Conservation (phyloP, 345 rosid genomes). For the Citrus mangshanensis region DNA sequence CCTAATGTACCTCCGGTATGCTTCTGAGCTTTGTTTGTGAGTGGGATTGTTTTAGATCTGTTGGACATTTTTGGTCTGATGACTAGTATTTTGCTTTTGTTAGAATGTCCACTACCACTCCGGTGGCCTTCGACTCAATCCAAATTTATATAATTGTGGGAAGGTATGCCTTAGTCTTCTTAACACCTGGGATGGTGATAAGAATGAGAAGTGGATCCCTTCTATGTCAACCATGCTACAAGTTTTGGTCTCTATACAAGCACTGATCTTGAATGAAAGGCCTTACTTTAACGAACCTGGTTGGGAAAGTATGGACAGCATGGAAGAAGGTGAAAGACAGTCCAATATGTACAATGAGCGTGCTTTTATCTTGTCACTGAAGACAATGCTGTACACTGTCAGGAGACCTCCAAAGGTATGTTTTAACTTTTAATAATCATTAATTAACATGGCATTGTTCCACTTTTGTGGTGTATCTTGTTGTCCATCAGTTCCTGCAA, state of each 20-base stretch:
- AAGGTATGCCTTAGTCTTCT: slow-evolving; percentile 95
- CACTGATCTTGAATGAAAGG: slow-evolving; percentile 72
- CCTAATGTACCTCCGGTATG: slow-evolving; percentile 80
- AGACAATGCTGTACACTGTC: slow-evolving; percentile 68
- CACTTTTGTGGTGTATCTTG: neutral
- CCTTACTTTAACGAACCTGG: slow-evolving; percentile 97
- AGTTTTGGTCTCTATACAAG: slow-evolving; percentile 94
- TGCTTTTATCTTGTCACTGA: slow-evolving; percentile 55
- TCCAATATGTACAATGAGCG: slow-evolving; percentile 67
- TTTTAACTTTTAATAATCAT: neutral
- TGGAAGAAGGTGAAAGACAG: slow-evolving; percentile 41
- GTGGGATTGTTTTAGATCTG: slow-evolving; percentile 1
- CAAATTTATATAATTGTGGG: slow-evolving; percentile 69
- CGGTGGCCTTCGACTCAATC: slow-evolving; percentile 85
- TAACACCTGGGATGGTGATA: slow-evolving; percentile 77
- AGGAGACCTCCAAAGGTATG: slow-evolving; percentile 86
- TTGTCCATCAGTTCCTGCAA: neutral
- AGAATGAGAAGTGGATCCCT: slow-evolving; percentile 86
- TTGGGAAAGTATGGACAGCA: slow-evolving; percentile 37
- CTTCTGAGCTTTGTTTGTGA: slow-evolving; percentile 13
- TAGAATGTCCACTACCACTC: slow-evolving; percentile 75
- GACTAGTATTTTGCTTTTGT: slow-evolving; percentile 19
- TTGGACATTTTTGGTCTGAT: slow-evolving; percentile 12
- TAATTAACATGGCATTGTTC: neutral
- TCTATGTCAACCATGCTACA: slow-evolving; percentile 73